Base-by-base conservation (phyloP, 371 early-diverging fungal genomes). In the Mortierella sp. region DNA sequence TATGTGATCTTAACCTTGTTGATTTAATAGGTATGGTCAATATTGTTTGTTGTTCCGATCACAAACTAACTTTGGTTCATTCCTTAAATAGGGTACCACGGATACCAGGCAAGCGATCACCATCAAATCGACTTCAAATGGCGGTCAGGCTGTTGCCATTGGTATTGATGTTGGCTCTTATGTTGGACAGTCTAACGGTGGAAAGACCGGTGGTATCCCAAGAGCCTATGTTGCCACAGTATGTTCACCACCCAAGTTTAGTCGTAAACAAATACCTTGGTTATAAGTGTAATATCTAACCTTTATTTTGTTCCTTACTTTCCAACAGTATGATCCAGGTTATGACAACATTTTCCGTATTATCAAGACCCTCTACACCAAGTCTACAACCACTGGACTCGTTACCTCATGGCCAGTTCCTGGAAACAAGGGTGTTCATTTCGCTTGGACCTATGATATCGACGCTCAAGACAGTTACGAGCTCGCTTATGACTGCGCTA, bases 351-450 rank as follows among this genome's bases (percentile, higher is more conserved):
- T 74, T 35, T 57, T 74, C 60, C 74, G 74, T 28, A 35, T 74
- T 22, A 68, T 74, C 59, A 74, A 74, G 64, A 35, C 32, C 32
- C 58, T 74, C 10, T 74, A 74, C 58, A n/a, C 2, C 35, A 61
- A 65, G 2, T 58, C 74, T 1, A 74, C 68, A 5, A 2, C 74
- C 0, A 49, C 68, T 59, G 74, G 74, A n/a, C 64, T 68, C 35
- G 69, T 74, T 5, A 74, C 74, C 5, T 63, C 64, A 28, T 74
- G 74, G 74, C 74, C 74, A 12, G 74, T 74, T 18, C 74, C 74
- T 26, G 69, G 68, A 22, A 74, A 74, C 40, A 74, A 59, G 58
- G 74, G 74, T 16, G 74, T 74, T n/a, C 74, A 74, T 60, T 74
- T 67, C 39, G 26, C 69, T 16, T 74, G 74, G 74, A 68, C 74